A percentile compares a stretch with the other conserved stretches of the same genome.
Evolutionary conservation across 495 filamentous ascomycete genomes (phyloP).

Genomic region (Annulohypoxylon bovei): DNA sequence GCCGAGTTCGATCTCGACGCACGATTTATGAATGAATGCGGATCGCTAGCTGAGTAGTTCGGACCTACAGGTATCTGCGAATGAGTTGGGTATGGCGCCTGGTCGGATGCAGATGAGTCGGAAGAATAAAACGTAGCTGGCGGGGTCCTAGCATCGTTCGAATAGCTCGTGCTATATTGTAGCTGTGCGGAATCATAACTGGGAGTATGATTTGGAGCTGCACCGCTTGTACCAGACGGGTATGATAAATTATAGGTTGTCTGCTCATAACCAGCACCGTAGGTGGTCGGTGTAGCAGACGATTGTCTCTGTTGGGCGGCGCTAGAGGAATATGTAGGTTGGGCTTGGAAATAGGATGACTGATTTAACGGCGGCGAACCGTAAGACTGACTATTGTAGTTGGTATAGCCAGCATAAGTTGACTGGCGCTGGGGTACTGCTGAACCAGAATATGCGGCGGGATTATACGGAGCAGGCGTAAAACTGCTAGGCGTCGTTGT

Average conservation of each 20-base stretch:
- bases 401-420: constrained; percentile 55
- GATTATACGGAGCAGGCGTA: constrained; percentile 59
- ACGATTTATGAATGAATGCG: constrained; percentile 53
- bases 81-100: constrained; percentile 57
- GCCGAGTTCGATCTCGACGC: constrained; percentile 56
- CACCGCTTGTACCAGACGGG: constrained; percentile 18
- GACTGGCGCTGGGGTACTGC: constrained; percentile 56
- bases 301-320: constrained; percentile 44
- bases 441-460: constrained; percentile 58
- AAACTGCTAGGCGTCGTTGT: constrained; percentile 34
- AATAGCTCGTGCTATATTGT: constrained; percentile 32
- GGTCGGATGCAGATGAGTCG: constrained; percentile 44
- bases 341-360: constrained; percentile 51
- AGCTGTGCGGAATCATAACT: constrained; percentile 38
- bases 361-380: constrained; percentile 47
- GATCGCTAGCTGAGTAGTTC: constrained; percentile 54
- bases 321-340: constrained; percentile 44
- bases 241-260: constrained; percentile 50
- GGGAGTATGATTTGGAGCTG: constrained; percentile 23
- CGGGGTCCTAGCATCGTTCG: constrained; percentile 35
- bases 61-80: constrained; percentile 60
- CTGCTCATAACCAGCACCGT: constrained; percentile 48
- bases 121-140: constrained; percentile 47
- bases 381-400: constrained; percentile 52
- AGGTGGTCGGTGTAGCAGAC: constrained; percentile 45